A percentile compares a stretch with the other conserved stretches of the same genome.
Evolutionary conservation across 2,329 filamentous ascomycete species (phyloP).

Genomic region (Biscogniauxia mediterranea): DNA sequence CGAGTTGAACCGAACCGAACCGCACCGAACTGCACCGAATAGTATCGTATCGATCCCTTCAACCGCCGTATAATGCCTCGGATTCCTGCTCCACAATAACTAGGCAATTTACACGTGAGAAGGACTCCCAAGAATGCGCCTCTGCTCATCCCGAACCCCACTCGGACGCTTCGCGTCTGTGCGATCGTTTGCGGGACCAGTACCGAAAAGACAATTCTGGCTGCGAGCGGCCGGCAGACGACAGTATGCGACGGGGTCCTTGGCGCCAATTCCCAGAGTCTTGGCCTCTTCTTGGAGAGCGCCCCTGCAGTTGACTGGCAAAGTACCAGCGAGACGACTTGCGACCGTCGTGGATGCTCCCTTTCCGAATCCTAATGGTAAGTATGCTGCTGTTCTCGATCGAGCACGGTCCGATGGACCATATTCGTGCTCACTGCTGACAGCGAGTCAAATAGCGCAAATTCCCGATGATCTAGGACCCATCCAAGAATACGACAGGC

Average conservation of each 20-base stretch:
- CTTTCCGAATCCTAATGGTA: constrained; percentile 17
- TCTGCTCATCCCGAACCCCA: constrained; percentile 18
- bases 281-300: constrained; percentile 2
- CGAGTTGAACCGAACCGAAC: no score
- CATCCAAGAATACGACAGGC: constrained; percentile 81
- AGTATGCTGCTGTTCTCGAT: constrained; percentile 5
- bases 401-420: not conserved
- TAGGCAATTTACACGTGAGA: constrained; percentile 12
- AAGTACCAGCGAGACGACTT: constrained; percentile 12
- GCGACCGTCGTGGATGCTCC: constrained; percentile 20
- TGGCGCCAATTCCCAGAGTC: constrained; percentile 4
- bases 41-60: not conserved
- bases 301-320: constrained; percentile 6
- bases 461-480: constrained; percentile 57
- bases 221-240: constrained; percentile 19
- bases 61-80: not conserved
- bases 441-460: constrained; percentile 8
- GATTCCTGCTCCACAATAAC: not conserved
- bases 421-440: not conserved
- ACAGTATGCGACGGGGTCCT: constrained; percentile 14
- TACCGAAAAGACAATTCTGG: constrained; percentile 13
- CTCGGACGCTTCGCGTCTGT: constrained; percentile 17
- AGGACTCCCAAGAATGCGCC: constrained; percentile 21
- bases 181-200: constrained; percentile 17
- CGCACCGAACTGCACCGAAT: no score